phyloP scores from a whole-genome alignment of 2,329 filamentous ascomycete species.

The Monilinia fructigena region DNA sequence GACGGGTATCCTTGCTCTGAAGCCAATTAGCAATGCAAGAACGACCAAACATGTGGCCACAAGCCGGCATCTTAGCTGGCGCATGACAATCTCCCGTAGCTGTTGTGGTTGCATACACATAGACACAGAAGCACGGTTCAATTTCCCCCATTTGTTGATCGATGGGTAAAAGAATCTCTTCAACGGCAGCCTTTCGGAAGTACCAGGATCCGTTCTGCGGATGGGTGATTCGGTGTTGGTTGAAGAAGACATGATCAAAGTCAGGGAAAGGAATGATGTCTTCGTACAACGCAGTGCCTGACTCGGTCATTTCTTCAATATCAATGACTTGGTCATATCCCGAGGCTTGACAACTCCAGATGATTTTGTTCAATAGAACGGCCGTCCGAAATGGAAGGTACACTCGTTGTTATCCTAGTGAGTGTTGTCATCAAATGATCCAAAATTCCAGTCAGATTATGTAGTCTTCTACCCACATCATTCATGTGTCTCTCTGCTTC shows the following conservation, averaged over 20 bases:
- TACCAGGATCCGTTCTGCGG: neutral
- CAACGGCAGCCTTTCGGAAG: neutral
- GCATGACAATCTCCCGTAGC: neutral
- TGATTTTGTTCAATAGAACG: neutral
- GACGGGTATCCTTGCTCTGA: neutral
- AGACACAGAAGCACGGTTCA: neutral
- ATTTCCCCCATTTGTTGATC: neutral
- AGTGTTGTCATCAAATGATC: neutral
- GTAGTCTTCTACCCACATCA: no score
- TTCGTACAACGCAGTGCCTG: neutral
- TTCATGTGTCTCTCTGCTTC: no score
- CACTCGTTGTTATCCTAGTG: no score
- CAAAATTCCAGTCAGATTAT: no score
- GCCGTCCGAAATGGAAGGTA: neutral
- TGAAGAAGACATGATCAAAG: accelerated
- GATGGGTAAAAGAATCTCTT: neutral
- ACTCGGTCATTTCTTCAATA: neutral
- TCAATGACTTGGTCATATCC: no score
- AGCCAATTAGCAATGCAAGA: slow-evolving; percentile 1
- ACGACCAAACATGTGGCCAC: neutral
- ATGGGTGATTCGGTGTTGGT: no score
- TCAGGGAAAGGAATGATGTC: no score
- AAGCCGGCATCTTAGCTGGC: neutral
- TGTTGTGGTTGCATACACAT: neutral
- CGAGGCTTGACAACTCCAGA: neutral